Evolutionary conservation across 2,329 filamentous ascomycete species (phyloP), one percentile per base, ranked within the genome.

Genomic region (Simplicillium sp.): DNA sequence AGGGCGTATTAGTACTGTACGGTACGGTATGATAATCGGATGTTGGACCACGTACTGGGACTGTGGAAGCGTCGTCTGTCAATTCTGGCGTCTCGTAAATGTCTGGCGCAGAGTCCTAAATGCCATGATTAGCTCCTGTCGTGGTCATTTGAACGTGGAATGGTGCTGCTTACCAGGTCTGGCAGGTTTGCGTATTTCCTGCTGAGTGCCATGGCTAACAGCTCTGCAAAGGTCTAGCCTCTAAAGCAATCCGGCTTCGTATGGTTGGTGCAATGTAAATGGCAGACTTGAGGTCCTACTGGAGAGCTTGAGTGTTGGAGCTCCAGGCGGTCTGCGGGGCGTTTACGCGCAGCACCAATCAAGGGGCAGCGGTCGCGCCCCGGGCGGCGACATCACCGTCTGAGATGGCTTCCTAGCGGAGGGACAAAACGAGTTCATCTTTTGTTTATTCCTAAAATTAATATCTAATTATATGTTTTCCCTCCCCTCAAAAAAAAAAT

Each of bases 21-120:
- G 7, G 11, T 34, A 5, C 16, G n/a, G n/a, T 12, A 29, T n/a
- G 20, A 35, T 6, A 3, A 32, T n/a, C n/a, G n/a, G n/a, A 13
- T 17, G 18, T 33, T 11, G 16, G 8, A 33, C 36, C 35, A 61
- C 76, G 62, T 67, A 90, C 86, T 42, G 82, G 85, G 43, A 88
- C 68, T 37, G 88, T 95, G 16, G 88, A 94, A 48, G 80, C 84
- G 61, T 94, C 89, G 56, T 95, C 87, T 42, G 84, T 90, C 50
- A 96, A 70, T 42, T 94, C 89, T 49, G 90, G 89, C 13, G 92
- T 97, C 65, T 97, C 90, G 70, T 96, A 97, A 54, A 95, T 87
- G 57, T 97, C 92, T 50, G 89, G 89, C 20, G 89, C 88, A 41
- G 83, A 84, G 65, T 96, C 89, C 85, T 94, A 50, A 40, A 25